Conservation (phyloP, 208 protist genomes). For the Pavlovales sp. region DNA sequence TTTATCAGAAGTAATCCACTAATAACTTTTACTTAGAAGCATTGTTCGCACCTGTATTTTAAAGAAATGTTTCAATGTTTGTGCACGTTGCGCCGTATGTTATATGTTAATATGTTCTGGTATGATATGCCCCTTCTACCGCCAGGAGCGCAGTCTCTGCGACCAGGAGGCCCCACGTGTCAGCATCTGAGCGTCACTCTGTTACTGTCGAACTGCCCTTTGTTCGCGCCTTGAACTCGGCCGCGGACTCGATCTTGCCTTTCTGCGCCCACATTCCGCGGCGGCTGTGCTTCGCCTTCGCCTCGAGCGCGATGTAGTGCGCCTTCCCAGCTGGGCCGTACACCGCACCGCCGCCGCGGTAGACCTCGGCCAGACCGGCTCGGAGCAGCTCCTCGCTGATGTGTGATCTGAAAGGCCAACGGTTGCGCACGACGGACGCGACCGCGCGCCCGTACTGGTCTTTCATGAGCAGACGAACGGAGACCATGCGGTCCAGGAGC, state of each 20-base stretch:
- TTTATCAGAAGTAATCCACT: too few species aligned
- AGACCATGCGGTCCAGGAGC: not conserved
- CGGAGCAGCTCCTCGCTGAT: not conserved
- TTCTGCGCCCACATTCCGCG: not conserved
- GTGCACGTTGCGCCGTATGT: too few species aligned
- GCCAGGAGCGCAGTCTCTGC: too few species aligned
- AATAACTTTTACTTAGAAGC: too few species aligned
- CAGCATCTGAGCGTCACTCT: too few species aligned
- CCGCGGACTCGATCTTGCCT: not conserved
- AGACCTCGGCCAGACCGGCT: not conserved
- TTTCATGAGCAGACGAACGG: not conserved
- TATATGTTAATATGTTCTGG: too few species aligned
- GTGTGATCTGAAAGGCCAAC: not conserved
- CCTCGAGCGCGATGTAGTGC: not conserved
- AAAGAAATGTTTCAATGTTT: too few species aligned
- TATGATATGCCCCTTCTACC: too few species aligned
- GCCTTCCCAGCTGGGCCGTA: not conserved
- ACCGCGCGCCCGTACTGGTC: constrained; percentile 19
- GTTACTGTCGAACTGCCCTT: too few species aligned
- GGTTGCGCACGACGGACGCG: not conserved
- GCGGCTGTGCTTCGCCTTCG: too few species aligned
- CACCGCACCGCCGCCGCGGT: not conserved
- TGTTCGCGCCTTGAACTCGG: not conserved
- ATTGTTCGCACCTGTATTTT: too few species aligned
- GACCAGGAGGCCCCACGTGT: too few species aligned